phyloP scores from a whole-genome alignment of 2,329 filamentous ascomycete genomes.

The Phialocephala sp. region DNA sequence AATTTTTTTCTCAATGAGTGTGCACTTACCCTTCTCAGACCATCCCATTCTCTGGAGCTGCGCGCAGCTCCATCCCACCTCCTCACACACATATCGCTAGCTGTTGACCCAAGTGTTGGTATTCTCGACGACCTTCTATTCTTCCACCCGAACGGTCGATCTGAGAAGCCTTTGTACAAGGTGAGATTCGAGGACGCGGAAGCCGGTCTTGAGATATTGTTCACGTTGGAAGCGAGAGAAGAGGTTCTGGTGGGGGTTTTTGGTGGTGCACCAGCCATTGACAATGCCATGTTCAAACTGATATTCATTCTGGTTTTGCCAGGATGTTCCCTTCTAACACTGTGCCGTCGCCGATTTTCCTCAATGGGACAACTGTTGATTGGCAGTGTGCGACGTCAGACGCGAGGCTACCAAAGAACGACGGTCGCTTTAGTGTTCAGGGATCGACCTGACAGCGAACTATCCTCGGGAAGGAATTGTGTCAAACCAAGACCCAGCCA shows the following conservation, averaged over 20 bases:
- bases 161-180: slow-evolving; percentile 35
- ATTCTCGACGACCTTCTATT: slow-evolving; percentile 18
- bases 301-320: slow-evolving; percentile 28
- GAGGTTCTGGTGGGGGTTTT: slow-evolving; percentile 20
- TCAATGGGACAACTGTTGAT: slow-evolving; percentile 22
- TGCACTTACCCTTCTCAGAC: slow-evolving; percentile 49
- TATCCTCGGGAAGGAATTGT: neutral
- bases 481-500: slow-evolving; percentile 9
- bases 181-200: slow-evolving; percentile 25
- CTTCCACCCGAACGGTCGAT: slow-evolving; percentile 36
- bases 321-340: neutral
- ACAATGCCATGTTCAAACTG: slow-evolving; percentile 28
- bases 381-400: slow-evolving; percentile 25
- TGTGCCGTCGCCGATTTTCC: slow-evolving; percentile 16
- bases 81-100: slow-evolving; percentile 37
- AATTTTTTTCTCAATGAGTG: neutral
- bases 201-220: slow-evolving; percentile 11
- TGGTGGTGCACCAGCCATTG: slow-evolving; percentile 29
- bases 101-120: slow-evolving; percentile 18
- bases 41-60: slow-evolving; percentile 49
- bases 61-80: slow-evolving; percentile 47
- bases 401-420: slow-evolving; percentile 15
- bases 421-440: slow-evolving; percentile 17
- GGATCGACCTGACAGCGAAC: slow-evolving; percentile 10
- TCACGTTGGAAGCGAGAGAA: neutral